Evolutionary conservation across 2,329 filamentous ascomycete species (phyloP), one percentile per base, ranked within the genome.

Genomic region (Neonectria ditissima): DNA sequence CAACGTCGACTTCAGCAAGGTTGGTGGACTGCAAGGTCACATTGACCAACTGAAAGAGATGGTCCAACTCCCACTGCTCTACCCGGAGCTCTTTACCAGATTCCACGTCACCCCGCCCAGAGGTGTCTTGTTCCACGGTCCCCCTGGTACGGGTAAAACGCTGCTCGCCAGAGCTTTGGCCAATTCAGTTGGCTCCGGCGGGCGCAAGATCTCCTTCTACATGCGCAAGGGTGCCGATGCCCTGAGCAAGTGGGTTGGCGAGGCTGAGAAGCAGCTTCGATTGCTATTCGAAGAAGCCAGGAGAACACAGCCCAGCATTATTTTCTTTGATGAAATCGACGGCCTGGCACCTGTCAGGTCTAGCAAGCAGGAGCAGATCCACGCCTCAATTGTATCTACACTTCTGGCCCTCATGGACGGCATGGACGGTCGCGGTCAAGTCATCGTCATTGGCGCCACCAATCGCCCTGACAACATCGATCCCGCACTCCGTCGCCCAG

Each of bases 321-420:
- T 99, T 78, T 99, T 99, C 83, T 98, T 99, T 72, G 96, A 99
- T 77, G 96, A 99, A 78, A 99, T 99, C 70, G 96, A 99, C 80
- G 96, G 96, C 59, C 85, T 99, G 68, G 96, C 96, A 3, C 97
- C 96, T 55, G 96, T 98, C 34, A 88, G 96, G 72, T 98, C 96
- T 13, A 97, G 95, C 80, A 98, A 98, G 78, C 95, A 98, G 80
- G 96, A 99, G 77, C 96, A 99, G 80, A 98, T 98, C 63, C 96
- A 99, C 79, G 94, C 96, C 6, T 98, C 95, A 2, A 99, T 99
- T 68, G 95, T 97, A 14, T 97, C 94, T 2, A 97, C 94, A 1
- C 81, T 97, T n/a, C 83, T 97, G 63, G 94, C 94, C 1, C 80
- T 97, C 73, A 97, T 97, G 94, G 94, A 97, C 78, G 94, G 94